A percentile compares a stretch with the other conserved stretches of the same genome.
Conservation (phyloP, 2,329 filamentous ascomycete genomes). For the Fusarium mundagurra region DNA sequence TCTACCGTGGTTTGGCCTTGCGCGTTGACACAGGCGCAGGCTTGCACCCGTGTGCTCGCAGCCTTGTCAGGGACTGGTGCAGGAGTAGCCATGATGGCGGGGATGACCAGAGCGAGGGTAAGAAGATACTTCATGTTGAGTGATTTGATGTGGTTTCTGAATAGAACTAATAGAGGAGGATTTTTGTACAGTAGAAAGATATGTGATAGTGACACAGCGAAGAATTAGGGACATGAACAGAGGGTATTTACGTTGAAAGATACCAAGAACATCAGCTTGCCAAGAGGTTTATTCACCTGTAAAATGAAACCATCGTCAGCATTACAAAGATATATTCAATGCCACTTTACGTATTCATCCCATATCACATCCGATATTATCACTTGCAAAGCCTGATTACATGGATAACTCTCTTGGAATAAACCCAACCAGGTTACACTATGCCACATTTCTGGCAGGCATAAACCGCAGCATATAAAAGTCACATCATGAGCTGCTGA, state of each 20-base stretch:
- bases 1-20: accelerated
- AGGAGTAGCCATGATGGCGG: not conserved
- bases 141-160: not conserved
- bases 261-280: accelerated
- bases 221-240: accelerated
- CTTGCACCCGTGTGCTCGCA: not conserved
- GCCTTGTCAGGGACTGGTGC: not conserved
- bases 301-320: not conserved
- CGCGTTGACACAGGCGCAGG: not conserved
- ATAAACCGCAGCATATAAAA: not conserved
- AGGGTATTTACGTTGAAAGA: not conserved
- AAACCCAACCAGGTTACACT: not conserved
- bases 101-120: not conserved
- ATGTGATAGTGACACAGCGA: not conserved
- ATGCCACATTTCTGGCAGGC: not conserved
- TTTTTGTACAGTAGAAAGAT: accelerated
- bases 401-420: not conserved
- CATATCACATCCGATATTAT: accelerated
- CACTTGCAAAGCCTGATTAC: not conserved
- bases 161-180: accelerated
- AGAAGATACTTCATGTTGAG: not conserved
- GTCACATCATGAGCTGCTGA: not conserved
- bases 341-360: accelerated
- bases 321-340: not conserved
- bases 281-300: not conserved